Percentiles rank a stretch among this genome's conserved stretches.
Conservation (phyloP, 495 filamentous ascomycete genomes). For the Usnea hakonensis region DNA sequence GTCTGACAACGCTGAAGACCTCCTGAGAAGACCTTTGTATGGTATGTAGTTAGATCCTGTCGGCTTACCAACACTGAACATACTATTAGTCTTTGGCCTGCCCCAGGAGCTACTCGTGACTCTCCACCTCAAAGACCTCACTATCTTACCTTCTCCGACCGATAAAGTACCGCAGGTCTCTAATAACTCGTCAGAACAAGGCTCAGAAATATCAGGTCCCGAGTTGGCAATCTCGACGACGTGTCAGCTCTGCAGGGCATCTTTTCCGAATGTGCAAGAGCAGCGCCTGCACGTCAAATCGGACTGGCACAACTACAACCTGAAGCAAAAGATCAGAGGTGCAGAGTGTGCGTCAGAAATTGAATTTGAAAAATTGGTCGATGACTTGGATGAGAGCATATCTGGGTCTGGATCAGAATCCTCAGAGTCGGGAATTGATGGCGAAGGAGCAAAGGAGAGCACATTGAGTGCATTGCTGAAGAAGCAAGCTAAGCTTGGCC, state of each 20-base stretch:
- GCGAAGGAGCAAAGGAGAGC: constrained; percentile 48
- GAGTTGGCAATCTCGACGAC: constrained; percentile 56
- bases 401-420: constrained; percentile 67
- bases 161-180: constrained; percentile 20
- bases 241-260: constrained; percentile 71
- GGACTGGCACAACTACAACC: constrained; percentile 90
- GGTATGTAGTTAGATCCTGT: constrained; percentile 32
- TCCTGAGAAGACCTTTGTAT: constrained; percentile 58
- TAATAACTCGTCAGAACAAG: constrained; percentile 14
- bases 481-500: constrained; percentile 68
- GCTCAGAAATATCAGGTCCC: constrained; percentile 34
- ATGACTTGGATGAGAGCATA: constrained; percentile 79
- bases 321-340: constrained; percentile 79
- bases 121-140: constrained; percentile 48
- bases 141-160: constrained; percentile 29
- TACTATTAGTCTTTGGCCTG: constrained; percentile 68
- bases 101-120: constrained; percentile 68
- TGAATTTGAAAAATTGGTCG: constrained; percentile 79
- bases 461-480: constrained; percentile 67
- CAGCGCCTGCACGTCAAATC: constrained; percentile 81
- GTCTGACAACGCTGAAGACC: constrained; percentile 37
- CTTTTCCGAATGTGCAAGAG: constrained; percentile 64
- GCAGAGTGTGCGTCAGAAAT: constrained; percentile 58
- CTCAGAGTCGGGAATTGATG: constrained; percentile 47
- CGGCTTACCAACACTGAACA: constrained; percentile 19